Conservation (phyloP, 441 rosid genomes). For the Populus hybrid region DNA sequence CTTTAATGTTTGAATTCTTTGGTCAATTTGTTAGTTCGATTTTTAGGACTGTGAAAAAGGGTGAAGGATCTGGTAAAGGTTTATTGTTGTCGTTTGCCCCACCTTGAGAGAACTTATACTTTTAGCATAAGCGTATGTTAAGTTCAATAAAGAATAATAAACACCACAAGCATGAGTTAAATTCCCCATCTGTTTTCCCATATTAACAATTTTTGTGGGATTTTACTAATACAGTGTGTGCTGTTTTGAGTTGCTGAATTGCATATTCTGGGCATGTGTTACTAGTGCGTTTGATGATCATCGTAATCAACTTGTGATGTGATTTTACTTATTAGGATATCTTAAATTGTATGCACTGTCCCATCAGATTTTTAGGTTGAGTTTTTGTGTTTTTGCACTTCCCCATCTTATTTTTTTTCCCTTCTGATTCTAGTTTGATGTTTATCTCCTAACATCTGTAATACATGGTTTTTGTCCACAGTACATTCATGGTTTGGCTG, state of each 20-base stretch:
- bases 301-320: background rate
- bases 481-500: slow-evolving; percentile 98
- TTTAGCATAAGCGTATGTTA: slow-evolving; percentile 26
- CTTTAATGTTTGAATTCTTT: background rate
- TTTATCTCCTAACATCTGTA: slow-evolving; percentile 2
- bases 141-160: background rate
- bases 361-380: background rate
- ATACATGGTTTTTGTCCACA: slow-evolving; percentile 30
- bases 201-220: background rate
- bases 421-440: background rate
- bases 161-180: slow-evolving; percentile 21
- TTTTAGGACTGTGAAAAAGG: background rate
- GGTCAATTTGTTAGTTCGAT: slow-evolving; percentile 1
- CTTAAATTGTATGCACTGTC: background rate
- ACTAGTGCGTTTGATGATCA: background rate
- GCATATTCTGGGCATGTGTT: background rate
- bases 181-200: slow-evolving; percentile 21
- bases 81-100: slow-evolving; percentile 34
- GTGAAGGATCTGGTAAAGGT: slow-evolving; percentile 39
- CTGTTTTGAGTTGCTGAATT: background rate
- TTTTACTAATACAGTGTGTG: background rate
- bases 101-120: slow-evolving; percentile 23
- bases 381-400: background rate
- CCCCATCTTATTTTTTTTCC: background rate
- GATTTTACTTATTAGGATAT: background rate